Base-by-base conservation (phyloP, 129 eudicot species). In the Lonicera japonica region DNA sequence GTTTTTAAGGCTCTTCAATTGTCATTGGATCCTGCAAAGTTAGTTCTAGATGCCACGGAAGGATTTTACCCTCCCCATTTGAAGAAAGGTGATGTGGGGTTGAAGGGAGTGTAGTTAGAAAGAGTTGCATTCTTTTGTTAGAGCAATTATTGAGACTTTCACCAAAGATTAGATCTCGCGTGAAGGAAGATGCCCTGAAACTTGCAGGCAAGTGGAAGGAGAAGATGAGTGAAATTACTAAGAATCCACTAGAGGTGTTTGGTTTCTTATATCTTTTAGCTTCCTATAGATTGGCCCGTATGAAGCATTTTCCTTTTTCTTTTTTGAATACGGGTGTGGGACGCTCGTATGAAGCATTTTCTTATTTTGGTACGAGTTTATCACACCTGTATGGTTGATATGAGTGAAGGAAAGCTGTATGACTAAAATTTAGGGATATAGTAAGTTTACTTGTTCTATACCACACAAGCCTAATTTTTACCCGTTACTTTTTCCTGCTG, bases 41-140 rank as follows among this genome's bases (percentile, higher is more conserved):
- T 77, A 22, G 77, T 77, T 17, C 54, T 76, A 15, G 75, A 75
- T 75, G 80, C 80, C 25, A 63, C 69, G 48, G 48, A 29, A 50
- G 80, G 75, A 57, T 75, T 76, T 66, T 76, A 58, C 40, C 74
- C 66, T 54, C 65, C 69, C 5, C 56, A 61, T 45, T 62, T 59
- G 39, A 53, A 53, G 61, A 23, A 64, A 17, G 63, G 58, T 50
- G 70, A 64, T 23, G 46, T 29, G 15, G 73, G 50, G 72, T 45
- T n/a, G 56, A 66, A 40, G 29, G 25, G 46, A 23, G 11, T 11
- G 56, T 70, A 12, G 70, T 77, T 14, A 71, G 77, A 51, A 71
- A 46, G 46, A 71, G 73, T 54, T 77, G 82, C 38, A 41, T 71
- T 20, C 29, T 71, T 68, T 64, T 77, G 73, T 66, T 77, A 46